These are phyloP conservation scores for Anisodus acutangulus DNA, from an alignment of 257 asterid genomes.

Conservation along the genomic window DNA sequence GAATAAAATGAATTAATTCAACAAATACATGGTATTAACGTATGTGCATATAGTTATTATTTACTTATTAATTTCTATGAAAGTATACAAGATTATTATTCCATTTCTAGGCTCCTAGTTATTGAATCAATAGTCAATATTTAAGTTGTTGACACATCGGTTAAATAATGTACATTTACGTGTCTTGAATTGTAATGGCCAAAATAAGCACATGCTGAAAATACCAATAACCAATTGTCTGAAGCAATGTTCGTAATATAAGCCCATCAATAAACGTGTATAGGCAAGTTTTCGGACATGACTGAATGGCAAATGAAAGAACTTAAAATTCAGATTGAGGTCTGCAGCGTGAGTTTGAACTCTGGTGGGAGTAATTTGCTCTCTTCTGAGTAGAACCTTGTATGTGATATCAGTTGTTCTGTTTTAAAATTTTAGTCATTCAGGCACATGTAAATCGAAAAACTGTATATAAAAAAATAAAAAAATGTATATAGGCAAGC, in stretches of 20 bases:
- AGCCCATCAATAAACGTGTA: background rate
- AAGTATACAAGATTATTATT: background rate
- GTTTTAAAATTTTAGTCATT: too few species aligned
- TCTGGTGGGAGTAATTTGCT: too few species aligned
- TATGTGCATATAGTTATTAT: background rate
- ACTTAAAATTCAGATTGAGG: too few species aligned
- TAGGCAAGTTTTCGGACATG: background rate
- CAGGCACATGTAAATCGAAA: too few species aligned
- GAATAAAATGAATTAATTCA: background rate
- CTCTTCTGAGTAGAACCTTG: too few species aligned
- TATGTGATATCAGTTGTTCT: too few species aligned
- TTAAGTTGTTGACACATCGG: too few species aligned
- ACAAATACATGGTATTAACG: background rate
- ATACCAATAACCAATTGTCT: background rate
- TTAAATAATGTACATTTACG: background rate
- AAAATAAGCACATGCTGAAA: background rate
- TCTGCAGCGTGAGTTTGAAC: too few species aligned
- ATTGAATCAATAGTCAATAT: background rate
- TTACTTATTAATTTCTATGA: background rate
- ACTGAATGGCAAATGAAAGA: fast-evolving
- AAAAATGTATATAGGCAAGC: background rate
- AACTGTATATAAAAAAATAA: too few species aligned
- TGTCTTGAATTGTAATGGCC: background rate
- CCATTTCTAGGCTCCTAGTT: background rate
- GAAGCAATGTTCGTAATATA: background rate